These are phyloP conservation scores for Podospora appendiculata DNA, from an alignment of 495 filamentous ascomycete genomes.

Conservation along the genomic window DNA sequence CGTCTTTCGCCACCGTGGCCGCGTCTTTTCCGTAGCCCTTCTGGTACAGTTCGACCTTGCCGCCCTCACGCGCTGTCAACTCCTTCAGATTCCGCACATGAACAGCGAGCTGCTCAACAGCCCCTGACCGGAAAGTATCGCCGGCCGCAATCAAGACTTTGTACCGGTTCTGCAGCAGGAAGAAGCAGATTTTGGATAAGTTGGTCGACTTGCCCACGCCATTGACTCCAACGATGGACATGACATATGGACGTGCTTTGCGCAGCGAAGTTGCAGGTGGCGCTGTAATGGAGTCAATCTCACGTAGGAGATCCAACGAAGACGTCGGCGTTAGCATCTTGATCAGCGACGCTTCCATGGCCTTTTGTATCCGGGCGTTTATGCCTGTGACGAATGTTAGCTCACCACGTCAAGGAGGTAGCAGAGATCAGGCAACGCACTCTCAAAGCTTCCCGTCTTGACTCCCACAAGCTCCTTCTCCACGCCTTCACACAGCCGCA, in stretches of 20 bases:
- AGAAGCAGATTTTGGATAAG: conserved; percentile 93
- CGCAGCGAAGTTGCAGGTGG: conserved; percentile 48
- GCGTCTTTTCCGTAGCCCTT: conserved; percentile 98
- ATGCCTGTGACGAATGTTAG: conserved; percentile 40
- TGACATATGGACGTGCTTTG: conserved; percentile 77
- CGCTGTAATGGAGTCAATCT: conserved; percentile 73
- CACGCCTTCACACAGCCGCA: conserved; percentile 85
- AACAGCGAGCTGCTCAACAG: conserved; percentile 92
- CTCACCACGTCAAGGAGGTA: not conserved
- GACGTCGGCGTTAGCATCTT: conserved; percentile 95
- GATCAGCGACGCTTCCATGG: conserved; percentile 82
- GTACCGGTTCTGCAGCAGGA: conserved; percentile 93
- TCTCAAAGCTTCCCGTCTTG: conserved; percentile 90
- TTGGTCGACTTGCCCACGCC: conserved; percentile 98
- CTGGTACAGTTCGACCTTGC: conserved; percentile 82
- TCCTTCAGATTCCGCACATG: conserved; percentile 88
- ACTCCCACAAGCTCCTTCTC: conserved; percentile 81
- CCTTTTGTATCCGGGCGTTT: conserved; percentile 68
- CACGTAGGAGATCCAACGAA: conserved; percentile 86
- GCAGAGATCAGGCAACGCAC: conserved; percentile 29
- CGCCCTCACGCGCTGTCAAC: conserved; percentile 71
- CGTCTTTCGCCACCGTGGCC: conserved; percentile 89
- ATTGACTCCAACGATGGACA: conserved; percentile 96
- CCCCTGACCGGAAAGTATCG: conserved; percentile 95
- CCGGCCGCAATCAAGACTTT: conserved; percentile 91